Evolutionary conservation across 2,329 filamentous ascomycete species (phyloP), one percentile per base, ranked within the genome.

Genomic region (Periconia sp.): DNA sequence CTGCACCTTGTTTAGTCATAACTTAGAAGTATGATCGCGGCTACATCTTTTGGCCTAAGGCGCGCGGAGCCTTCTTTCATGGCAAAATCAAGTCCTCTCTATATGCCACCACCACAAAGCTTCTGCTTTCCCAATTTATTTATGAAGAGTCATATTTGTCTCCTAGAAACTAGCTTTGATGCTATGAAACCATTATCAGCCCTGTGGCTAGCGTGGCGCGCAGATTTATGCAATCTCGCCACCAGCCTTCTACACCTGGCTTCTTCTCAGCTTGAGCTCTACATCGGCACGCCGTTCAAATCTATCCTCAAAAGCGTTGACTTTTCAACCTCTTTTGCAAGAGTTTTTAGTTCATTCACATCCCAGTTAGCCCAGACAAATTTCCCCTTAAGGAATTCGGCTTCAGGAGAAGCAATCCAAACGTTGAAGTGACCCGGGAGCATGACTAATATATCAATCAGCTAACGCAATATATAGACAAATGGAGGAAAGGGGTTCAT

Each of bases 361-460:
- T n/a, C n/a, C n/a, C n/a, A n/a, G n/a, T n/a, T n/a, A n/a, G n/a
- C n/a, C n/a, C n/a, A n/a, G n/a, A n/a, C n/a, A n/a, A n/a, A n/a
- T n/a, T n/a, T n/a, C n/a, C n/a, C n/a, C n/a, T n/a, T n/a, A n/a
- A n/a, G n/a, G n/a, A n/a, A 15, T 31, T n/a, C n/a, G n/a, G n/a
- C n/a, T n/a, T n/a, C n/a, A n/a, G n/a, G n/a, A n/a, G n/a, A n/a
- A n/a, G n/a, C n/a, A n/a, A n/a, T n/a, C n/a, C n/a, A n/a, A n/a
- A n/a, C n/a, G n/a, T n/a, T n/a, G n/a, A n/a, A n/a, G n/a, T n/a
- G n/a, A n/a, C 37, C 55, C 9, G 61, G 59, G 13, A 66, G 45
- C 19, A 26, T 37, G 6, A 40, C 55, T 58, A 46, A 25, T 15
- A 39, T 31, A 42, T 33, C 28, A 36, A 37, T 50, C 26, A 45